Evolutionary conservation across 2,329 filamentous ascomycete genomes (phyloP).

Genomic region (Calonectria henricotiae): DNA sequence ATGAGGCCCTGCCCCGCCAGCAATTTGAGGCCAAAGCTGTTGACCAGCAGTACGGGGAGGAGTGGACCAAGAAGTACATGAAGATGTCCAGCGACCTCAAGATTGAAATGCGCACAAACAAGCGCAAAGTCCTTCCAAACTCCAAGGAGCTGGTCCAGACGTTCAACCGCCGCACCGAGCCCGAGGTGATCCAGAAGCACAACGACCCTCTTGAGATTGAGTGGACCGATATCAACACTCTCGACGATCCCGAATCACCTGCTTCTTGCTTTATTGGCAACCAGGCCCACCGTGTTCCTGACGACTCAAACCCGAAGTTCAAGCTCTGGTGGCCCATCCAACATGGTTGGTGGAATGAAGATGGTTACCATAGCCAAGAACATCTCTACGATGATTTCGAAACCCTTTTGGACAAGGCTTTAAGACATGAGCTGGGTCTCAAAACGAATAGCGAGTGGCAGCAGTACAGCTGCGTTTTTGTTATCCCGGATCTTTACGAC

Average conservation of each 20-base stretch:
- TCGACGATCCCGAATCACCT: conserved; percentile 76
- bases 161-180: conserved; percentile 88
- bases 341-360: conserved; percentile 90
- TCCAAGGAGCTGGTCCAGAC: conserved; percentile 96
- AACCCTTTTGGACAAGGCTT: conserved; percentile 87
- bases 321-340: conserved; percentile 94
- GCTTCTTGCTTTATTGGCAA: conserved; percentile 84
- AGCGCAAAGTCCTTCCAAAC: conserved; percentile 95
- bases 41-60: conserved; percentile 91
- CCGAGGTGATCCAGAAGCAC: conserved; percentile 92
- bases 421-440: conserved; percentile 87
- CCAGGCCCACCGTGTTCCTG: conserved; percentile 88
- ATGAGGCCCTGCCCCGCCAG: conserved; percentile 82
- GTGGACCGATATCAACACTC: conserved; percentile 86
- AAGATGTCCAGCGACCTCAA: conserved; percentile 91
- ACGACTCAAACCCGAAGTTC: conserved; percentile 90
- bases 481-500: conserved; percentile 97
- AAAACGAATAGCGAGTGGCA: conserved; percentile 85
- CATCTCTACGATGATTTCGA: conserved; percentile 91
- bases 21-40: conserved; percentile 75
- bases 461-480: conserved; percentile 96
- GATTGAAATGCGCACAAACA: conserved; percentile 91
- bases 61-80: conserved; percentile 82
- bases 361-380: conserved; percentile 86
- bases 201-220: conserved; percentile 96